These are phyloP conservation scores for Aspergillus sp. DNA, from an alignment of 2,329 filamentous ascomycete genomes.

Conservation along the genomic window DNA sequence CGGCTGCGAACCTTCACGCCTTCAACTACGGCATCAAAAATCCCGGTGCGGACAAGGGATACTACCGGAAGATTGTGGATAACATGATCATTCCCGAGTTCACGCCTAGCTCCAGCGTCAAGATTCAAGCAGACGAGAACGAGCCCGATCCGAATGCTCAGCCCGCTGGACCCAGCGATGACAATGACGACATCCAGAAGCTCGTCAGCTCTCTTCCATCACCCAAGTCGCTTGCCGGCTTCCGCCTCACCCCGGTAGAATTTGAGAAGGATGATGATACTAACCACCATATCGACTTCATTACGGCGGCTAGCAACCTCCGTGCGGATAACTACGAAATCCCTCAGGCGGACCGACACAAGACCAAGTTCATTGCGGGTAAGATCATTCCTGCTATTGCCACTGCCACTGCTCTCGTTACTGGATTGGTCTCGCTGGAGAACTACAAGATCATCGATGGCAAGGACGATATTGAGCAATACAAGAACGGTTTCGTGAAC, in stretches of 20 bases:
- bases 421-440: conserved; percentile 85
- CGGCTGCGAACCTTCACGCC: conserved; percentile 85
- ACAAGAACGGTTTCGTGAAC: conserved; percentile 99
- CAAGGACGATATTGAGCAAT: conserved; percentile 94
- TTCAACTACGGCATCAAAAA: conserved; percentile 97
- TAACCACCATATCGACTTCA: conserved; percentile 98
- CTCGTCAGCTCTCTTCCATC: conserved; percentile 68
- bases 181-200: conserved; percentile 67
- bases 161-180: conserved; percentile 53
- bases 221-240: conserved; percentile 73
- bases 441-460: conserved; percentile 95
- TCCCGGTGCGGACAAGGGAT: conserved; percentile 61
- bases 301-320: conserved; percentile 92
- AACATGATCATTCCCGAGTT: conserved; percentile 97
- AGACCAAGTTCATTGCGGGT: conserved; percentile 98
- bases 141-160: conserved; percentile 85
- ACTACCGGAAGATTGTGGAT: conserved; percentile 74
- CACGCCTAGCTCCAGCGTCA: conserved; percentile 78
- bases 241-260: conserved; percentile 85
- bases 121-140: conserved; percentile 93
- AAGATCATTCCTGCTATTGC: conserved; percentile 99
- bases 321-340: conserved; percentile 99
- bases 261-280: conserved; percentile 99
- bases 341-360: conserved; percentile 81
- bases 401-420: conserved; percentile 92